Base-by-base conservation (phyloP, 257 asterid genomes). In the Catharanthus roseus region DNA sequence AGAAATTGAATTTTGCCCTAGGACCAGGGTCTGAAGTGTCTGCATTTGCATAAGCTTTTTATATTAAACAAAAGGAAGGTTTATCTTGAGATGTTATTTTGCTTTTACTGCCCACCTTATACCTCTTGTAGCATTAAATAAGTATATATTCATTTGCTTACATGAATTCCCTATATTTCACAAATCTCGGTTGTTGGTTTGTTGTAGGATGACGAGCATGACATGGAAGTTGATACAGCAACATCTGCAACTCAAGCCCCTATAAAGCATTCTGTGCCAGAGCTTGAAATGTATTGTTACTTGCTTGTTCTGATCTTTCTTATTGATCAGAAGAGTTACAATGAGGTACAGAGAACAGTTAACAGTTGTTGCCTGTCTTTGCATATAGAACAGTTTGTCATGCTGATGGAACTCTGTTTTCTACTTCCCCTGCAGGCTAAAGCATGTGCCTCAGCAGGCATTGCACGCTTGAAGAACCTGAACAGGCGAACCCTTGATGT, bases 391-490 rank as follows among this genome's bases (percentile, higher is more conserved):
- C 31, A 4, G 38, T 60, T 58, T 11, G 2, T 57, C 39, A 47
- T 69, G 50, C 9, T 26, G 28, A 56, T 29, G 42, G 21, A 19
- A 57, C 54, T 24, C 0, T 53, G 1, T 26, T 33, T 21, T 33
- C 69, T 45, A 73, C 65, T 75, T 60, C 65, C 79, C 16, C 56
- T 62, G 66, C 88, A 92, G 97, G 98, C 95, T 70, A 92, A 92
- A 86, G 89, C 93, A 44, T 90, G 97, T 79, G 89, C 97, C 51
- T 79, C 91, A n/a, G 93, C 95, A 71, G 84, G 97, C 82, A 85
- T 92, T 80, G 92, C 91, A 41, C 97, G 91, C 47, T 42, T 90
- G 38, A 92, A 86, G 90, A 87, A 74, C 77, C 83, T 88, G 71
- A 92, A 90, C 69, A 87, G 84, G 86, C 83, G 91, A 76, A 88